A percentile compares a stretch with the other conserved stretches of the same genome.
phyloP scores from a whole-genome alignment of 345 rosid species.

The Aethionema arabicum region DNA sequence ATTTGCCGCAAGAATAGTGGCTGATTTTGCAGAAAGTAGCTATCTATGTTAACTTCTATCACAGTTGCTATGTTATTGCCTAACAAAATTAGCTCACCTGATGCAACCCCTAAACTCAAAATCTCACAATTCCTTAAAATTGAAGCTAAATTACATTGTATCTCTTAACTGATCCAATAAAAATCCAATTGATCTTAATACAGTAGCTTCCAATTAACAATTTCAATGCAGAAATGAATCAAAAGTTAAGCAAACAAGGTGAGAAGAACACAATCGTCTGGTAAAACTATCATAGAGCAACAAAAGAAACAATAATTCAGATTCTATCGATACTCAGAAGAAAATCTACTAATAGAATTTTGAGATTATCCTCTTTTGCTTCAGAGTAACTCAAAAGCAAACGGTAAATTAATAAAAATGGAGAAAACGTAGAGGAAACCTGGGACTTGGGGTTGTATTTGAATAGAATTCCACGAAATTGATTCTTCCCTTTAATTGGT shows the following conservation, averaged over 20 bases:
- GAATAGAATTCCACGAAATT: conserved; percentile 84
- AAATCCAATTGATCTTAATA: neutral
- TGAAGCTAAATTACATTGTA: conserved; percentile 6
- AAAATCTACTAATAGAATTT: neutral
- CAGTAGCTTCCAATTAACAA: neutral
- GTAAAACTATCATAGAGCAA: neutral
- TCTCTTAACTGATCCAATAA: neutral
- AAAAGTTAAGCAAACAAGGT: neutral
- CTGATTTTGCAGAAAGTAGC: neutral
- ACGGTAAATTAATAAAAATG: too few relatives aligned
- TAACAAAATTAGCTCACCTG: conserved; percentile 7
- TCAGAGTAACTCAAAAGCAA: conserved; percentile 22
- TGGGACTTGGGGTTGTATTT: conserved; percentile 91
- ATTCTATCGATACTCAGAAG: neutral
- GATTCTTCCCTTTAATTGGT: conserved; percentile 84
- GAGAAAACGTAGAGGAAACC: conserved; percentile 43
- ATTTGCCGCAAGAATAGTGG: conserved; percentile 8
- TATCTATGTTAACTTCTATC: conserved; percentile 15
- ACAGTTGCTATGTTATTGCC: conserved; percentile 8
- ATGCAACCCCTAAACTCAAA: conserved; percentile 15
- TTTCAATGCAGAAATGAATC: conserved; percentile 5
- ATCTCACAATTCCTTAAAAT: conserved; percentile 1
- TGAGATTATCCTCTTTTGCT: neutral
- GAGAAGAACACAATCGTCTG: conserved; percentile 27
- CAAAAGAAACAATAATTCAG: neutral